Evolutionary conservation across 192 early-diverging fungal genomes (phyloP), one percentile per base, ranked within the genome.

Genomic region (Paraglomus occultum): DNA sequence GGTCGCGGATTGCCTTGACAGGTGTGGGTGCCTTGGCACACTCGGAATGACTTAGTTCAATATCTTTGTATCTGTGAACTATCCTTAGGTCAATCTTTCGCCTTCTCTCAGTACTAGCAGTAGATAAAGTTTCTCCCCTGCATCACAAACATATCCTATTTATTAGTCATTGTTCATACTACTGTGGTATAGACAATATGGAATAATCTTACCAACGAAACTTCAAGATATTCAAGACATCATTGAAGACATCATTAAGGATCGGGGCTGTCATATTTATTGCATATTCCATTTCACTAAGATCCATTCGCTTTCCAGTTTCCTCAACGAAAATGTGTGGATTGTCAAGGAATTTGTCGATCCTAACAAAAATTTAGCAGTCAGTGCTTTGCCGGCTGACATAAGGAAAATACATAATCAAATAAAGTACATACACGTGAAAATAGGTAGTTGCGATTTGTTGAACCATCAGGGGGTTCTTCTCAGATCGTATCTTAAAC

Each of bases 311-410:
- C 11, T 67, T 54, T 51, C 50, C 52, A 6, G 3, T 44, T 18
- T 67, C n/a, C 0, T 67, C 44, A 18, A 66, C 64, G 51, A 66
- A 52, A 42, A 42, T 66, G 15, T 45, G 46, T 43, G 52, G 52
- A 23, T 67, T 44, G 42, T 66, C 51, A 23, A 67, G 48, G 31
- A 63, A 63, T 63, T 63, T 23, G 48, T 63, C 20, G 17, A 66
- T 66, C 15, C 64, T 66, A 66, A 66, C 8, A 66, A 66, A 66
- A 66, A 20, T 49, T 66, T 51, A 66, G 43, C 47, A 66, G 49
- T 65, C 31, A 65, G 15, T 62, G 61, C 5, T 63, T 15, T 50
- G 11, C 4, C 49, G 4, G 49, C 4, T 4, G 17, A 50, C 17
- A 15, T 50, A 50, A 17, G 49, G 11, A 15, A 12, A 50, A 15